Conservation (phyloP, 306 rosid genomes). For the Lotus japonicus region DNA sequence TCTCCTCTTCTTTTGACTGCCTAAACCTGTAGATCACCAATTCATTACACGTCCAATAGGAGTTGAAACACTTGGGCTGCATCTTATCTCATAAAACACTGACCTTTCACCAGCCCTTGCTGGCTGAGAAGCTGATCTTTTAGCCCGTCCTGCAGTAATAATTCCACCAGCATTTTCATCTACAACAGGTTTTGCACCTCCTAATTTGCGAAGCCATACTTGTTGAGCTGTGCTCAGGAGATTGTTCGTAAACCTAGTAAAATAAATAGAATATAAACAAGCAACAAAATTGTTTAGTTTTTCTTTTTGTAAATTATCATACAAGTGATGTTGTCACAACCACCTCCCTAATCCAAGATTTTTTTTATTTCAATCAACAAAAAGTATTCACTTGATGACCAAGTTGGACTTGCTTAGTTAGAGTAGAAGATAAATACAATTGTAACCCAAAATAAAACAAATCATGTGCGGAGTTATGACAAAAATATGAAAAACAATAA, state of each 20-base stretch:
- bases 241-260: constrained; percentile 80
- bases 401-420: constrained; percentile 3
- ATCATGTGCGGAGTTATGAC: neutral
- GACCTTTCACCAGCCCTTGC: constrained; percentile 69
- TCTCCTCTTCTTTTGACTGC: constrained; percentile 68
- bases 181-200: constrained; percentile 89
- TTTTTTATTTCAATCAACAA: neutral
- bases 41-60: constrained; percentile 2
- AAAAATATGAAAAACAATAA: neutral
- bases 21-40: constrained; percentile 52
- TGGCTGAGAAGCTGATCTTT: constrained; percentile 62
- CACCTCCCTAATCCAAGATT: neutral
- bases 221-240: constrained; percentile 98
- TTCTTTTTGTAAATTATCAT: neutral
- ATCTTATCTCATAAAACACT: constrained; percentile 26
- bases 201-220: constrained; percentile 92
- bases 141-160: constrained; percentile 97
- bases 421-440: neutral
- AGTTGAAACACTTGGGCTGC: constrained; percentile 2
- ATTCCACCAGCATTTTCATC: constrained; percentile 77
- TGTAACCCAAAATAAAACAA: neutral
- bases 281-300: constrained; percentile 7
- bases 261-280: constrained; percentile 1
- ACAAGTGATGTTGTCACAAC: neutral
- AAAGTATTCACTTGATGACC: constrained; percentile 14